phyloP scores from a whole-genome alignment of 768 basidiomycete genomes.

The Macrolepiota albuminosa region DNA sequence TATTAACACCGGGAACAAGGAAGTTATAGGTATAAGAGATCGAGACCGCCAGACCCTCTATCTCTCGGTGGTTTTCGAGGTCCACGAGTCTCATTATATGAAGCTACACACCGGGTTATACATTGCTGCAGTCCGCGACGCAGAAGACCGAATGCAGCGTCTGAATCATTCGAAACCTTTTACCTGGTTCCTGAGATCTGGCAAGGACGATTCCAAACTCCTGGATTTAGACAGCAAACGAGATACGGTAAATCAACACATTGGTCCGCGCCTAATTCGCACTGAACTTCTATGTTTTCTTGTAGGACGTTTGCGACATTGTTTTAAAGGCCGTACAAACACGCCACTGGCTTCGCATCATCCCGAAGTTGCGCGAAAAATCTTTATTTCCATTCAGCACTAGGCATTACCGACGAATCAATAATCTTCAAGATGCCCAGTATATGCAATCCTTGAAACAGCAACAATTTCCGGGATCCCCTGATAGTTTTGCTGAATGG shows the following conservation, averaged over 20 bases:
- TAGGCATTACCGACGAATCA: neutral
- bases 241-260: neutral
- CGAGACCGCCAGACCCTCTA: conserved; percentile 9
- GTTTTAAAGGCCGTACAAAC: neutral
- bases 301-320: neutral
- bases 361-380: neutral
- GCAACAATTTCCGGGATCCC: neutral
- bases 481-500: neutral
- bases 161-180: neutral
- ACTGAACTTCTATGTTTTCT: neutral
- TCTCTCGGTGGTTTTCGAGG: conserved; percentile 9
- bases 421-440: neutral
- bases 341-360: neutral
- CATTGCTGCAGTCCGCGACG: conserved; percentile 14
- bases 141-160: neutral
- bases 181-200: neutral
- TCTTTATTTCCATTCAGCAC: neutral
- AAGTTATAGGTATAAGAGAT: conserved; percentile 15
- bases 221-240: neutral
- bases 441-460: neutral
- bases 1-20: conserved; percentile 14
- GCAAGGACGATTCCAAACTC: neutral
- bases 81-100: conserved; percentile 3
- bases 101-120: conserved; percentile 15
- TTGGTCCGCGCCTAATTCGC: neutral